These are phyloP conservation scores for Grigorovia yakushimaensis DNA, from an alignment of 805 yeast genomes.

Conservation along the genomic window DNA sequence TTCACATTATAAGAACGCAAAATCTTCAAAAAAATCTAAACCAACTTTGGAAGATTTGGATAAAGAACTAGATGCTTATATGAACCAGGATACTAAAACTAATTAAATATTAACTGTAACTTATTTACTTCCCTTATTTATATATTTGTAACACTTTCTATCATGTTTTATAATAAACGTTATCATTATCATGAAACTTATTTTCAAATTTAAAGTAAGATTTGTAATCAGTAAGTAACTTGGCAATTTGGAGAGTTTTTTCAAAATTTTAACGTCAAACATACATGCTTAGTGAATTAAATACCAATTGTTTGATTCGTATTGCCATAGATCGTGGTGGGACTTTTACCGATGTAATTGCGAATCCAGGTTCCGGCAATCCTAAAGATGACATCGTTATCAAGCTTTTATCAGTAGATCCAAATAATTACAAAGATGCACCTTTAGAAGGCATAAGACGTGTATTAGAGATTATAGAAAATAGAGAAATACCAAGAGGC, in stretches of 20 bases:
- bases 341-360: conserved; percentile 75
- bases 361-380: conserved; percentile 38
- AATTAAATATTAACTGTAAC: neutral
- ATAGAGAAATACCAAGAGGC: conserved; percentile 47
- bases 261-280: no score
- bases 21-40: conserved; percentile 1
- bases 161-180: no score
- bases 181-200: no score
- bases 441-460: conserved; percentile 87
- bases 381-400: conserved; percentile 53
- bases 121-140: neutral
- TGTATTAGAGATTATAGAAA: conserved; percentile 52
- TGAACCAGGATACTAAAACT: conserved; percentile 10
- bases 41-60: conserved; percentile 22
- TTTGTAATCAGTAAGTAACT: no score
- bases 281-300: neutral
- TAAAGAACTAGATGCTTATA: conserved; percentile 26
- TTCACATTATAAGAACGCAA: conserved; percentile 8
- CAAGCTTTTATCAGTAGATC: conserved; percentile 81
- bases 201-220: no score
- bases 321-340: conserved; percentile 67
- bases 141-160: neutral
- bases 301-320: conserved; percentile 12
- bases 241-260: no score
- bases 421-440: conserved; percentile 79